These are phyloP conservation scores for Mangifera indica DNA, from an alignment of 345 rosid species.

Conservation along the genomic window DNA sequence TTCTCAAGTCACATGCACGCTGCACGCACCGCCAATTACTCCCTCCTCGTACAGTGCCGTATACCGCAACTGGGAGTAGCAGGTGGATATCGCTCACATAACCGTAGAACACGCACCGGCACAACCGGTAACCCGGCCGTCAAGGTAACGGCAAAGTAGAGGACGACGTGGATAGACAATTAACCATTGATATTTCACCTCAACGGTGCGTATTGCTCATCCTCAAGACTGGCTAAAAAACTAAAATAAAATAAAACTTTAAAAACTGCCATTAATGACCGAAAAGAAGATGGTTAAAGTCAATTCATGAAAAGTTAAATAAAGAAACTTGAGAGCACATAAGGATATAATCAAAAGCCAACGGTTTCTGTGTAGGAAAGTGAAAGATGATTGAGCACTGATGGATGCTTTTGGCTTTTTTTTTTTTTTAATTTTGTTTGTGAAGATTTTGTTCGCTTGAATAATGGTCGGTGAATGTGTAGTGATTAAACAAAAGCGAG, in stretches of 20 bases:
- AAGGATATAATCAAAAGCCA: conserved; percentile 31
- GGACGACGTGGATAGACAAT: conserved; percentile 23
- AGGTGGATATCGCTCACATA: conserved; percentile 18
- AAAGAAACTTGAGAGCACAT: neutral
- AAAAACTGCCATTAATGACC: conserved; percentile 20
- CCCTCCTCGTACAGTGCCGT: conserved; percentile 25
- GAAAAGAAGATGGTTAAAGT: conserved; percentile 26
- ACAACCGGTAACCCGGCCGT: conserved; percentile 36
- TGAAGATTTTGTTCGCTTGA: conserved; percentile 41
- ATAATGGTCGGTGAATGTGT: conserved; percentile 36
- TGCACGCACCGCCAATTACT: conserved; percentile 40
- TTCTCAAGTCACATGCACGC: conserved; percentile 49
- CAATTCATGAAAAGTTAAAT: conserved; percentile 21
- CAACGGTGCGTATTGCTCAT: conserved; percentile 26
- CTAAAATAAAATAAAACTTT: conserved; percentile 11
- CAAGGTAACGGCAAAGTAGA: conserved; percentile 1
- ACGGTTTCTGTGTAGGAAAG: conserved; percentile 36
- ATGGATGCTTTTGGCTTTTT: conserved; percentile 26
- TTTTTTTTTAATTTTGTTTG: conserved; percentile 7
- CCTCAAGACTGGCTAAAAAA: neutral
- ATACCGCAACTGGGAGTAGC: conserved; percentile 33
- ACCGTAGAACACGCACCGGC: conserved; percentile 46
- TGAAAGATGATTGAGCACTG: conserved; percentile 22
- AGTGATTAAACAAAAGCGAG: conserved; percentile 25
- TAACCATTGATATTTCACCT: conserved; percentile 18